Conservation (phyloP, 2,329 filamentous ascomycete species). For the Pseudocercospora musae region DNA sequence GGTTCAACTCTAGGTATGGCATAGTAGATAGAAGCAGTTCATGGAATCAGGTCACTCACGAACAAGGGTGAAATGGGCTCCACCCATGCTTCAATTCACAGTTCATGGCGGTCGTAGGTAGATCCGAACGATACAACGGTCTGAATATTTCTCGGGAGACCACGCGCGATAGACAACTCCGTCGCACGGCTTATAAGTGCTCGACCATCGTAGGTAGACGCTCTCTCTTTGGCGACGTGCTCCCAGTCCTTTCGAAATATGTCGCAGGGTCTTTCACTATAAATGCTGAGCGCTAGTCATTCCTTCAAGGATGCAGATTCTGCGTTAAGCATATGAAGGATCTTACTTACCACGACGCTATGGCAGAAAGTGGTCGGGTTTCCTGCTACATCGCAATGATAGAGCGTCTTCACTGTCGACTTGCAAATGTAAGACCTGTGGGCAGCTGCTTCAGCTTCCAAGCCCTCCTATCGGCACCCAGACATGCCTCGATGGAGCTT, state of each 20-base stretch:
- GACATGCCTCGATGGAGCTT: conserved; percentile 13
- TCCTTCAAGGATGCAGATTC: background rate
- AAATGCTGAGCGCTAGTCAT: background rate
- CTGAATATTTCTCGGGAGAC: too few relatives aligned
- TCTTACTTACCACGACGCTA: background rate
- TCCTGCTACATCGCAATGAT: too few relatives aligned
- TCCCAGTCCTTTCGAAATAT: background rate
- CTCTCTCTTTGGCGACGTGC: background rate
- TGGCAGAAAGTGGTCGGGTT: background rate
- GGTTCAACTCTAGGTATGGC: background rate
- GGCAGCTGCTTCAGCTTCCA: conserved; percentile 17
- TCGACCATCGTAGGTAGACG: too few relatives aligned
- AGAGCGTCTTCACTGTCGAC: conserved; percentile 1
- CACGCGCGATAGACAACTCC: too few relatives aligned
- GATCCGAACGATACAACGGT: background rate
- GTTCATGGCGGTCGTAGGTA: background rate
- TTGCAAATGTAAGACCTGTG: conserved; percentile 12
- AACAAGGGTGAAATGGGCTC: background rate
- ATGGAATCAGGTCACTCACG: background rate
- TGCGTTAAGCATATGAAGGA: background rate
- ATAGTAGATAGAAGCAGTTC: background rate
- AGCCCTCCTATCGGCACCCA: conserved; percentile 14
- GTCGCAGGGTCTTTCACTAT: background rate
- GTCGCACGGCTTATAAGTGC: too few relatives aligned
- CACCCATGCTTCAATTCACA: background rate